These are phyloP conservation scores for Pinus albicaulis DNA, from an alignment of 75 land plant genomes.

Conservation along the genomic window DNA sequence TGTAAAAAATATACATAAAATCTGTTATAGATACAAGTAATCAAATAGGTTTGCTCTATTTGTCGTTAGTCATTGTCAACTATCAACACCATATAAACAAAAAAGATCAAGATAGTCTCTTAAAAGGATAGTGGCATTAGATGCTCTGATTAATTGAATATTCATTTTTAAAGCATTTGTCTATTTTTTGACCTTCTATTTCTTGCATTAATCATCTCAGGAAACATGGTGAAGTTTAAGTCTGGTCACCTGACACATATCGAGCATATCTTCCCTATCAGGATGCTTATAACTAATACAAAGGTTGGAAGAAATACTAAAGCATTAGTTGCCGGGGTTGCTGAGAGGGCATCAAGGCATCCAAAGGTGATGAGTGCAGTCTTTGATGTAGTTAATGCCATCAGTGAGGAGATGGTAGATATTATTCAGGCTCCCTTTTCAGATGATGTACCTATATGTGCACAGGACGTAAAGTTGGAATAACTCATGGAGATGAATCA, in stretches of 20 bases:
- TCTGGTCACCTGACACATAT: slow-evolving; percentile 63
- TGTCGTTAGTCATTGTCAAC: neutral
- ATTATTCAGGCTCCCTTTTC: slow-evolving; percentile 62
- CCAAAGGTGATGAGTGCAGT: slow-evolving; percentile 79
- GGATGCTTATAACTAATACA: slow-evolving; percentile 89
- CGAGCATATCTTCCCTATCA: slow-evolving; percentile 57
- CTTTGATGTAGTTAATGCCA: slow-evolving; percentile 76
- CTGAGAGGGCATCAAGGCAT: slow-evolving; percentile 72
- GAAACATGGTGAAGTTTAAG: slow-evolving; percentile 78
- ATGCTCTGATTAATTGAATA: no score
- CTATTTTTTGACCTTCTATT: neutral
- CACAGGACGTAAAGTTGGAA: slow-evolving; percentile 63
- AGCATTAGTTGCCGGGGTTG: slow-evolving; percentile 85
- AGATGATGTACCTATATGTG: slow-evolving; percentile 41
- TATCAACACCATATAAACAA: neutral
- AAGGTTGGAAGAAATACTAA: slow-evolving; percentile 92
- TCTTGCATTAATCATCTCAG: slow-evolving; percentile 31
- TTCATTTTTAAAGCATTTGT: no score
- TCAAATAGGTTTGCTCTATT: neutral
- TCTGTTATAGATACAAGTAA: neutral
- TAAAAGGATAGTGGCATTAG: no score
- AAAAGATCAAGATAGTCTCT: no score
- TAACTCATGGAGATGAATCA: slow-evolving; percentile 95
- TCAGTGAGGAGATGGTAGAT: slow-evolving; percentile 66
- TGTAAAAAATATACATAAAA: slow-evolving; percentile 1